Evolutionary conservation across 2,329 filamentous ascomycete genomes (phyloP), one percentile per base, ranked within the genome.

Genomic region (Fusarium sp.): DNA sequence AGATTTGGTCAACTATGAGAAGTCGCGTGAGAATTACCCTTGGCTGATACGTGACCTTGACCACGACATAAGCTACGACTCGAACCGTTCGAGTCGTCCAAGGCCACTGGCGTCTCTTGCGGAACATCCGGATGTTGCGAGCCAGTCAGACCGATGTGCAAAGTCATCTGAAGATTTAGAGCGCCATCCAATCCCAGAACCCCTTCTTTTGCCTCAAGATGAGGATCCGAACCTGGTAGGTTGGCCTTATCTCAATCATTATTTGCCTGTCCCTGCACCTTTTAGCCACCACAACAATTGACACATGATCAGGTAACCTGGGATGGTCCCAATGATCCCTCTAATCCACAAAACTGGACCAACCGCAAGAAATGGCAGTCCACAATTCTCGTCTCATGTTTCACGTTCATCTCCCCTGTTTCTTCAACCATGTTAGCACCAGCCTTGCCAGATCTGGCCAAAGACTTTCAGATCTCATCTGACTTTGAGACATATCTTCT

Each of bases 371-470:
- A 82, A 67, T 83, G 81, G 81, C 75, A 76, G 1, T 77, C 80
- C 6, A 83, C 81, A 7, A 70, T 83, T 22, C 78, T 79, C 39
- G 82, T 82, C 26, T 84, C 81, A 1, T 79, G 76, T 62, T 83
- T 82, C 66, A 89, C 87, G 7, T 88, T 90, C 75, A 88, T 90
- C 60, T 89, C 88, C 0, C 88, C 88, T 0, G 85, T 90, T 3
- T 86, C 87, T 1, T 88, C 87, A 2, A 87, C 81, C 11, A 84
- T 83, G 86, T 78, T 88, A 6, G 85, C 87, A 0, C 88, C 88
- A 0, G 87, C 85, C 1, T 75, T 89, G 17, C 70, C 79, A 8
- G 78, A 82, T 10, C 82, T 89, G 26, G 82, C 82, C 2, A 75
- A 79, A 4, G 85, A 89, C 22, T 81, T 89, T 39, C 65, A 83